Evolutionary conservation across 1,139 yeast genomes (phyloP), one percentile per base, ranked within the genome.

Genomic region (Eremothecium sinecaudum): DNA sequence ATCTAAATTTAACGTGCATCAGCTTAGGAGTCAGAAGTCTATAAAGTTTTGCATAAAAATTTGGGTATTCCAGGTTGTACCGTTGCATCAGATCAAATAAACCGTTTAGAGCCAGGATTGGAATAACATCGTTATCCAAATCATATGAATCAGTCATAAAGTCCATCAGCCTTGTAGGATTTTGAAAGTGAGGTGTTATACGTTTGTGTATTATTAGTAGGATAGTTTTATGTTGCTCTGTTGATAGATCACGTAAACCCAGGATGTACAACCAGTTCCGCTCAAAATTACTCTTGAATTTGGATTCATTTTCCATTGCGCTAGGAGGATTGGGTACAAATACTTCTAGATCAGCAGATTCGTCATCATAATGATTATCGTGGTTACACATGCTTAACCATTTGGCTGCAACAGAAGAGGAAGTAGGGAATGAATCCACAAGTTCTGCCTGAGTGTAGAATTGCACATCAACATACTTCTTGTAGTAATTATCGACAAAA

Each of bases 11-110:
- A 33, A 83, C 79, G 56, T 81, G 87, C 46, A 80, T 61, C 51
- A 92, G 61, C 28, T 76, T 71, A 12, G 87, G 80, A 5, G 86
- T 79, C 34, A 90, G 68, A 31, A 90, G 67, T 5, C 81, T 75
- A 56, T 90, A 90, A 28, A 90, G 70, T 58, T 90, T 87, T 33
- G 69, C 62, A 62, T 76, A 90, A 56, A 90, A 90, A 46, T 84
- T 81, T 10, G 97, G 97, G 58, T 90, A 90, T 51, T 90, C 98
- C 51, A 90, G 67, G 55, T 87, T 87, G 58, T 75, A 76, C 38
- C 69, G 66, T 50, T 74, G 82, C 77, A 90, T 90, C 41, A 90
- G 66, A 49, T 78, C 86, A 58, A 84, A 90, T 39, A 90, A 65
- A 20, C 96, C 93, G 55, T 86, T 87, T 46, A 90, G 67, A 3